Evolutionary conservation across 2,329 filamentous ascomycete species (phyloP), one percentile per base, ranked within the genome.

Genomic region (Aspergillus sp.): DNA sequence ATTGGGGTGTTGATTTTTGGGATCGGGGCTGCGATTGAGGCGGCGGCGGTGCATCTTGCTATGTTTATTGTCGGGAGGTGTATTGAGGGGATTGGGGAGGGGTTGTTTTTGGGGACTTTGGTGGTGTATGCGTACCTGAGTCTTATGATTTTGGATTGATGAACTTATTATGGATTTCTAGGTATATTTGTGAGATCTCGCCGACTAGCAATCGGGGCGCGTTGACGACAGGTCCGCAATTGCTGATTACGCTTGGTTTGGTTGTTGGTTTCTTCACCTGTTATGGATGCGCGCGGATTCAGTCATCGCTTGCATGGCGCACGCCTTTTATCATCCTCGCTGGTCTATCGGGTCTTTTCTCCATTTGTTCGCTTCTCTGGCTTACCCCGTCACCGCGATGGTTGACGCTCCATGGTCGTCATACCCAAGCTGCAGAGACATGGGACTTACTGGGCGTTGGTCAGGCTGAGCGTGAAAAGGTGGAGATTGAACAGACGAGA

Each of bases 101-200:
- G 81, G 0, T 56, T 82, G 1, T 82, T 74, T 50, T 53, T 84
- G 5, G 73, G 74, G n/a, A 79, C 70, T n/a, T 58, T 78, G 26
- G 67, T 71, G 7, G 78, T 82, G 55, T 73, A 50, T 13, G 47
- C 43, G 7, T 9, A 26, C 13, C 19, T 4, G 19, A 19, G 2
- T 19, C 19, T 19, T 2, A 2, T 2, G 12, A 34, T 13, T 27
- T 5, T 13, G 13, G 31, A 5, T 10, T 9, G 12, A 38, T 12
- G n/a, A 8, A 9, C 9, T 42, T 8, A 19, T 42, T 10, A 27
- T 5, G 7, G n/a, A 27, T 39, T 59, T 57, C 4, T 80, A 56
- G 49, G 6, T 56, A 83, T 48, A 77, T 83, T 27, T 77, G 76
- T 44, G 81, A 85, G 57, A 79, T 84, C 11, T 75, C 79, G 1